Evolutionary conservation across 2,329 filamentous ascomycete genomes (phyloP).

Genomic region (Paraphoma chrysanthemicola): DNA sequence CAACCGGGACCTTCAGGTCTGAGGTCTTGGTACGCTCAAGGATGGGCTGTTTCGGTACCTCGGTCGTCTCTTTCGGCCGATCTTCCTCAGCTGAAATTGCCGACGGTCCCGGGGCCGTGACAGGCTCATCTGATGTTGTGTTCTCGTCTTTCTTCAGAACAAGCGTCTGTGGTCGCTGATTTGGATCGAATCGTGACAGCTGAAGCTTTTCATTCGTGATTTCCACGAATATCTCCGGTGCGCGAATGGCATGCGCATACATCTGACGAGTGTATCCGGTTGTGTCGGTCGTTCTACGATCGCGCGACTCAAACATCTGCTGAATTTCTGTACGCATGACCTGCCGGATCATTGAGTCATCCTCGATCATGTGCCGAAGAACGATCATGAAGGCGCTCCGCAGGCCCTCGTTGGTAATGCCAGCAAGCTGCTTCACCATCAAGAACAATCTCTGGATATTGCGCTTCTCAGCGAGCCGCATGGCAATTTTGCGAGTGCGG

Average conservation of each 20-base stretch:
- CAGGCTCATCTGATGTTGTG: constrained; percentile 20
- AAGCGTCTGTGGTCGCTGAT: constrained; percentile 61
- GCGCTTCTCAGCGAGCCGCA: constrained; percentile 80
- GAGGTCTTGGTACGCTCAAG: constrained; percentile 68
- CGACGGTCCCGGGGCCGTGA: constrained; percentile 20
- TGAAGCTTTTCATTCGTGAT: constrained; percentile 85
- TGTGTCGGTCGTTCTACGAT: constrained; percentile 67
- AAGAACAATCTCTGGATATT: constrained; percentile 91
- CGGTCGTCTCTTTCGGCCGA: constrained; percentile 43
- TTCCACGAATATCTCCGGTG: constrained; percentile 85
- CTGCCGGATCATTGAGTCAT: constrained; percentile 87
- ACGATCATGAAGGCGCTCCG: constrained; percentile 81
- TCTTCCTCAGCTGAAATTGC: constrained; percentile 42
- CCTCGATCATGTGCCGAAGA: constrained; percentile 90
- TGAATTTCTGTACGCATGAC: constrained; percentile 91
- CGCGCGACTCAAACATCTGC: constrained; percentile 69
- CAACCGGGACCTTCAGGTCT: constrained; percentile 80
- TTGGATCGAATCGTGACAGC: constrained; percentile 68
- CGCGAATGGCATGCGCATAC: constrained; percentile 79
- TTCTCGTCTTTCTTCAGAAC: constrained; percentile 58
- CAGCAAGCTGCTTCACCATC: constrained; percentile 91
- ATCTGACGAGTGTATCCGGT: constrained; percentile 76
- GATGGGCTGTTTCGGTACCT: constrained; percentile 53
- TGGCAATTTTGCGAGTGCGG: constrained; percentile 76
- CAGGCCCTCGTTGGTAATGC: constrained; percentile 77